phyloP scores from a whole-genome alignment of 306 rosid genomes.

The Dryas alaskensis region DNA sequence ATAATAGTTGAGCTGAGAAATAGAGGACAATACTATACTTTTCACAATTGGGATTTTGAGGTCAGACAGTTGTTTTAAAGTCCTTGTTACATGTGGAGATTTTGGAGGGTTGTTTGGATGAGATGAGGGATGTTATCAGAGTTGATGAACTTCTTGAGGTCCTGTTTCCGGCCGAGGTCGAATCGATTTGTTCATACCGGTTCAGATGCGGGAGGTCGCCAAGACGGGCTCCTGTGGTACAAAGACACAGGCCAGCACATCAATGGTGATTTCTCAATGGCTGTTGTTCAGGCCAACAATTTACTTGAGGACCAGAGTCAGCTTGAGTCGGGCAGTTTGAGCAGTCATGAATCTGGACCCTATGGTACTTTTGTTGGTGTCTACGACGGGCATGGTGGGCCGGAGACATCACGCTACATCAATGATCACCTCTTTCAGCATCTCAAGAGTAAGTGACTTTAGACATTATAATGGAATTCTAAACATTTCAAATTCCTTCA shows the following conservation, averaged over 20 bases:
- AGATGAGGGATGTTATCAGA: conserved; percentile 62
- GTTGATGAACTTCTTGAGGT: conserved; percentile 49
- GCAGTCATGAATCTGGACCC: conserved; percentile 44
- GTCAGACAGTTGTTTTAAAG: conserved; percentile 25
- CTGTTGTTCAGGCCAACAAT: conserved; percentile 57
- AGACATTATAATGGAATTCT: conserved; percentile 1
- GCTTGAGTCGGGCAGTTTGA: conserved; percentile 50
- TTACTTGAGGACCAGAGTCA: conserved; percentile 63
- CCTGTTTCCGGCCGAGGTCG: conserved; percentile 57
- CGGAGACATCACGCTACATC: conserved; percentile 49
- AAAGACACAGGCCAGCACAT: conserved; percentile 49
- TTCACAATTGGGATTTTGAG: conserved; percentile 31
- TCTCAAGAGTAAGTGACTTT: conserved; percentile 42
- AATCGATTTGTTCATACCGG: conserved; percentile 35
- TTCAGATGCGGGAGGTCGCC: conserved; percentile 37
- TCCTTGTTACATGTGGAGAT: conserved; percentile 62
- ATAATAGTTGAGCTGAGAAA: conserved; percentile 32
- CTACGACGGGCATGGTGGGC: conserved; percentile 58
- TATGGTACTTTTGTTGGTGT: conserved; percentile 51
- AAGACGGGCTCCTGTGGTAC: conserved; percentile 55
- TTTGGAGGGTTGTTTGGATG: conserved; percentile 47
- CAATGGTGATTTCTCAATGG: conserved; percentile 54
- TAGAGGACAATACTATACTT: conserved; percentile 15
- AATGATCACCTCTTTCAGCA: conserved; percentile 51
- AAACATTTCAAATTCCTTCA: neutral